These are phyloP conservation scores for Magnolia officinalis DNA, from an alignment of 164 flowering plant species.

Conservation along the genomic window DNA sequence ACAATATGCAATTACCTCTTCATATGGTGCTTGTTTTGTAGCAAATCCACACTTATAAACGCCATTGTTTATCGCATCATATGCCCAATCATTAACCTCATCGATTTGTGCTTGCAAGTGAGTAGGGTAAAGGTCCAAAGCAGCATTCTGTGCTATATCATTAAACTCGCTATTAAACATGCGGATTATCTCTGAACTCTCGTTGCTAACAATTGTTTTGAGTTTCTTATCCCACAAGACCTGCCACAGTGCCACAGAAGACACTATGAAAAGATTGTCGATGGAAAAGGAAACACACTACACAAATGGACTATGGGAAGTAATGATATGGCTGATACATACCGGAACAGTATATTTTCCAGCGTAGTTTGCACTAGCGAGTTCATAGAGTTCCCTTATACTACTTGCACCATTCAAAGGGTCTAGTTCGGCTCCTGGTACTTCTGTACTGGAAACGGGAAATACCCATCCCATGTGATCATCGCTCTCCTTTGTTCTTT, in stretches of 20 bases:
- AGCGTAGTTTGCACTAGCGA: conserved; percentile 74
- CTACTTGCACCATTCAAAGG: conserved; percentile 66
- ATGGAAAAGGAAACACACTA: background rate
- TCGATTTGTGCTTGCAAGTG: conserved; percentile 60
- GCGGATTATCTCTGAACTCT: conserved; percentile 85
- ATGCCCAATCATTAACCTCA: conserved; percentile 77
- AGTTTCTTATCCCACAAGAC: conserved; percentile 94
- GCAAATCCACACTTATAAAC: conserved; percentile 96
- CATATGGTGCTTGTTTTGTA: conserved; percentile 76
- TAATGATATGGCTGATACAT: conserved; percentile 17
- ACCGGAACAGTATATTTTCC: conserved; percentile 97
- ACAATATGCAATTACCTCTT: conserved; percentile 53
- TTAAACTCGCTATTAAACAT: conserved; percentile 90
- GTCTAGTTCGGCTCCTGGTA: conserved; percentile 82
- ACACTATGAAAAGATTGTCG: background rate
- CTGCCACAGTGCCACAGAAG: conserved; percentile 30
- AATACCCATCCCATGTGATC: conserved; percentile 98
- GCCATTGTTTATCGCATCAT: conserved; percentile 78
- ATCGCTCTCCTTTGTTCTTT: conserved; percentile 74
- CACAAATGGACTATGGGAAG: background rate
- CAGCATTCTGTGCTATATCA: conserved; percentile 69
- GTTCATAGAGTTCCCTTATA: conserved; percentile 74
- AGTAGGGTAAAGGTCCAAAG: conserved; percentile 79
- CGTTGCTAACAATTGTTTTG: conserved; percentile 83
- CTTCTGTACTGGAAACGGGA: conserved; percentile 58